A percentile compares a stretch with the other conserved stretches of the same genome.
Conservation (phyloP, 768 basidiomycete genomes). For the Trametes villosa region DNA sequence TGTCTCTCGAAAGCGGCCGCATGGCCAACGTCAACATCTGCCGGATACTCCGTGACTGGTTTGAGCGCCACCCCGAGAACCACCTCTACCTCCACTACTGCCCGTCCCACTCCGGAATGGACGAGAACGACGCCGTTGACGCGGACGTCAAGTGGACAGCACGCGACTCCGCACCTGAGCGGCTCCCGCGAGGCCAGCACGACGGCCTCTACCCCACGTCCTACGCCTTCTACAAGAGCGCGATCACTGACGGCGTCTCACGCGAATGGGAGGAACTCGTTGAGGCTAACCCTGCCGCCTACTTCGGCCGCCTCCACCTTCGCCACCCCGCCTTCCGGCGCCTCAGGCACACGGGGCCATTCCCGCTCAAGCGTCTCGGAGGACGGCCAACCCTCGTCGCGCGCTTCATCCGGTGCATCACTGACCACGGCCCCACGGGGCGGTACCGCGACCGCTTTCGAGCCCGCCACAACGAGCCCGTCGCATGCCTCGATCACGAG, state of each 20-base stretch:
- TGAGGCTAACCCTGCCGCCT: too few relatives aligned
- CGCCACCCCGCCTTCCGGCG: background rate
- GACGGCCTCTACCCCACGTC: too few relatives aligned
- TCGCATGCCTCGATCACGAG: background rate
- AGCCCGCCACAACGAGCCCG: background rate
- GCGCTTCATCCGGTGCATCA: constrained; percentile 1
- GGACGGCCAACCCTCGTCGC: background rate
- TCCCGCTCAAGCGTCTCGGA: background rate
- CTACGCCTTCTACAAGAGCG: too few relatives aligned
- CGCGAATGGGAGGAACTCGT: background rate
- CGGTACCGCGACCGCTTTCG: constrained; percentile 7
- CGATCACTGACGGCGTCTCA: too few relatives aligned
- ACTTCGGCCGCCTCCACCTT: background rate
- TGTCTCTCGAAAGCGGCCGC: too few relatives aligned
- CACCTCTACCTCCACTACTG: background rate
- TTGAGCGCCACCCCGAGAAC: background rate
- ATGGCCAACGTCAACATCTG: background rate
- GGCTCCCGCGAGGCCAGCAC: too few relatives aligned
- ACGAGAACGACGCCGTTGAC: background rate
- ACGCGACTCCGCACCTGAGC: background rate
- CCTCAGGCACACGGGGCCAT: background rate
- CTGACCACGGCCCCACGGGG: background rate
- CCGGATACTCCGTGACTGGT: background rate
- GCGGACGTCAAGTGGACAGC: background rate
- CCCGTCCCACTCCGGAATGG: background rate